These are phyloP conservation scores for Linderina pennispora DNA, from an alignment of 192 early-diverging fungal genomes.

Conservation along the genomic window DNA sequence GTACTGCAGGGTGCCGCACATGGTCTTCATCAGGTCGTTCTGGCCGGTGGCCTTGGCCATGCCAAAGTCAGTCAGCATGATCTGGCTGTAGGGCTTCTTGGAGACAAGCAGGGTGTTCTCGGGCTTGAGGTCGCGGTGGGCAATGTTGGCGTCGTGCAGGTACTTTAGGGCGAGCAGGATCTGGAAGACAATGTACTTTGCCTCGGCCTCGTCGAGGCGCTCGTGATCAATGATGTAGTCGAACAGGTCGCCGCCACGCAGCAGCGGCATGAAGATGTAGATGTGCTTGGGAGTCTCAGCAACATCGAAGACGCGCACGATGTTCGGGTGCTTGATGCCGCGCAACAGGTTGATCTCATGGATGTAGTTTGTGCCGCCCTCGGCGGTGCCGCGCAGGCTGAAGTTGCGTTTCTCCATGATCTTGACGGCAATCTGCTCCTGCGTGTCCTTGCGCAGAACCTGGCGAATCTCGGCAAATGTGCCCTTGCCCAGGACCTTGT, in stretches of 20 bases:
- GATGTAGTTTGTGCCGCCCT: conserved; percentile 69
- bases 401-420: conserved; percentile 76
- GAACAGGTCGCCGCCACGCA: conserved; percentile 84
- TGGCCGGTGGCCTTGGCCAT: conserved; percentile 76
- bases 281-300: conserved; percentile 51
- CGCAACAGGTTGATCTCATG: conserved; percentile 72
- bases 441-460: conserved; percentile 57
- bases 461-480: conserved; percentile 75
- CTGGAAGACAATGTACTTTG: conserved; percentile 68
- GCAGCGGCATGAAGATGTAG: conserved; percentile 71
- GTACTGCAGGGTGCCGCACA: conserved; percentile 83
- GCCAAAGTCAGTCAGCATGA: conserved; percentile 87
- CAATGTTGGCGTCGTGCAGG: conserved; percentile 73
- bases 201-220: conserved; percentile 69
- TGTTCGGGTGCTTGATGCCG: conserved; percentile 63
- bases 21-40: conserved; percentile 73
- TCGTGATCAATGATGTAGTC: conserved; percentile 68
- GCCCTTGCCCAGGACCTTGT: conserved; percentile 47
- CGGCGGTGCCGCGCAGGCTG: conserved; percentile 54
- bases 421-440: conserved; percentile 73
- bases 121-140: conserved; percentile 75
- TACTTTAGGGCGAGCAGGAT: conserved; percentile 69
- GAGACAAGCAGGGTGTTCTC: conserved; percentile 63
- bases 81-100: conserved; percentile 49
- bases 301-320: conserved; percentile 62